phyloP scores from a whole-genome alignment of 495 filamentous ascomycete genomes.

The Penicillium angulare region DNA sequence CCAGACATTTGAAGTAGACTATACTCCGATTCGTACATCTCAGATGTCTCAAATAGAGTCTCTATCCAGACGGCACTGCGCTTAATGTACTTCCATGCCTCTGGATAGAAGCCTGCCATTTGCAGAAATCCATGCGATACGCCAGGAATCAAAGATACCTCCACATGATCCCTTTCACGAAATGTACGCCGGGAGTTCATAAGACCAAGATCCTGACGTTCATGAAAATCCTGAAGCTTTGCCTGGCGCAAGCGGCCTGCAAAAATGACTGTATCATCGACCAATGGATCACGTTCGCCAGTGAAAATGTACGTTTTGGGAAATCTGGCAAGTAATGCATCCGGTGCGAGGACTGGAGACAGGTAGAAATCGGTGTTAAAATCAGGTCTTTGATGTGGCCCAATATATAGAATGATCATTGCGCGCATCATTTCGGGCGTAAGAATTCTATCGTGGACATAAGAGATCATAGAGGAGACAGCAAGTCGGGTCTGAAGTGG shows the following conservation, averaged over 20 bases:
- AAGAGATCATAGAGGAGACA: constrained; percentile 94
- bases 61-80: constrained; percentile 75
- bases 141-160: constrained; percentile 80
- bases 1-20: constrained; percentile 17
- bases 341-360: constrained; percentile 85
- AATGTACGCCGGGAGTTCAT: constrained; percentile 54
- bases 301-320: constrained; percentile 93
- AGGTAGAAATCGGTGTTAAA: constrained; percentile 89
- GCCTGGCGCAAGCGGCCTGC: constrained; percentile 82
- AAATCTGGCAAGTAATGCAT: constrained; percentile 74
- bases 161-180: constrained; percentile 72
- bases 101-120: constrained; percentile 81
- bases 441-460: constrained; percentile 93
- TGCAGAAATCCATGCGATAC: constrained; percentile 92
- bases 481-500: constrained; percentile 84
- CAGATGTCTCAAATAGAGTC: constrained; percentile 59
- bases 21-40: constrained; percentile 32
- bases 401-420: constrained; percentile 98
- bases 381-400: constrained; percentile 87
- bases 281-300: constrained; percentile 90
- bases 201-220: constrained; percentile 62
- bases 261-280: constrained; percentile 96
- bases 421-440: constrained; percentile 98
- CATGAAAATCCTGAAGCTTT: constrained; percentile 65
- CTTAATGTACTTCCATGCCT: constrained; percentile 78